These are phyloP conservation scores for Penicillium argentinense DNA, from an alignment of 495 filamentous ascomycete genomes.

Conservation along the genomic window DNA sequence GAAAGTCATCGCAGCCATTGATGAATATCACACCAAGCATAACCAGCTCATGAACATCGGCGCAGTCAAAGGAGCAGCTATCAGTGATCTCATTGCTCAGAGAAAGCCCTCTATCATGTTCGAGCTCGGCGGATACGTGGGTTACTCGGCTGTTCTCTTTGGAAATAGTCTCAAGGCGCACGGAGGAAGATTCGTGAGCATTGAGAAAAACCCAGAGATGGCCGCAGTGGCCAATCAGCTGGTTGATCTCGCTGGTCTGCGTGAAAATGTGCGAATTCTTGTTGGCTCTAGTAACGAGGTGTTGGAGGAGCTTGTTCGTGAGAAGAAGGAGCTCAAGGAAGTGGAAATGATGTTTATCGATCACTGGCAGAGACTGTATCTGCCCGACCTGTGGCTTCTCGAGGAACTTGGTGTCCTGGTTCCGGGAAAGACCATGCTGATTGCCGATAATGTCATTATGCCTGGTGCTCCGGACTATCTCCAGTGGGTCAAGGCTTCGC, in stretches of 20 bases:
- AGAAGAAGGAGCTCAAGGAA: constrained; percentile 32
- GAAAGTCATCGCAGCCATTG: constrained; percentile 61
- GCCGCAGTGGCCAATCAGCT: constrained; percentile 58
- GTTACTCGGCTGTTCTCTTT: constrained; percentile 70
- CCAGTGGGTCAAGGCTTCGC: constrained; percentile 14
- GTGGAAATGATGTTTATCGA: constrained; percentile 68
- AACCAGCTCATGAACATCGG: constrained; percentile 73
- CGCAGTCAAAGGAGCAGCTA: constrained; percentile 62
- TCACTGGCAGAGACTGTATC: constrained; percentile 64
- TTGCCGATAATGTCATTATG: constrained; percentile 67
- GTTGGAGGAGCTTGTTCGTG: constrained; percentile 24
- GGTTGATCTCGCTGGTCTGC: constrained; percentile 61
- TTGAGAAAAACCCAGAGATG: constrained; percentile 64
- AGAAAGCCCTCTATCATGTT: constrained; percentile 62
- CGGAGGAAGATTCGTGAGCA: constrained; percentile 57
- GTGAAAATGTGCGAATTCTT: constrained; percentile 47
- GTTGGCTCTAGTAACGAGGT: constrained; percentile 21
- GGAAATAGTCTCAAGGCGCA: constrained; percentile 51
- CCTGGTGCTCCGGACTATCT: constrained; percentile 67
- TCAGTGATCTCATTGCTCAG: constrained; percentile 57
- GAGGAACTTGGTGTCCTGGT: constrained; percentile 59
- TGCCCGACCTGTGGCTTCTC: constrained; percentile 62
- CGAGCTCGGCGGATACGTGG: constrained; percentile 74
- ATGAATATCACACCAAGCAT: constrained; percentile 32
- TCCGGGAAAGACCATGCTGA: constrained; percentile 50